Evolutionary conservation across 1,139 yeast species (phyloP).

Genomic region (Kodamaea derodonti): DNA sequence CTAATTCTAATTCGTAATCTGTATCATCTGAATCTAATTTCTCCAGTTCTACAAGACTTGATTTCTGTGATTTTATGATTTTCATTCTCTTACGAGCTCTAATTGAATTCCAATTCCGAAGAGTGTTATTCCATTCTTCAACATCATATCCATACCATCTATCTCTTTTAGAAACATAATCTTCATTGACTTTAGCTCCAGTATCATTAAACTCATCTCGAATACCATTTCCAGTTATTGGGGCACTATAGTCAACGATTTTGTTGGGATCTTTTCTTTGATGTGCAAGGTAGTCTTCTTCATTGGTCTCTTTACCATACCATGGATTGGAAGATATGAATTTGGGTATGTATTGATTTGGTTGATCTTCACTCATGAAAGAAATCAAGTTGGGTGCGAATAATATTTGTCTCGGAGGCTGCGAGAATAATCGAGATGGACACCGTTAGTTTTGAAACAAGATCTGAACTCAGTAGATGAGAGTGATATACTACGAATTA

Average conservation of each 20-base stretch:
- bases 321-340: constrained; percentile 14
- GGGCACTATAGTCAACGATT: constrained; percentile 26
- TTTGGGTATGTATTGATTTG: constrained; percentile 16
- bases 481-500: too few relatives aligned
- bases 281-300: constrained; percentile 43
- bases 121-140: constrained; percentile 52
- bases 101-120: constrained; percentile 41
- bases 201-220: constrained; percentile 22
- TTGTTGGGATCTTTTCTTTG: constrained; percentile 39
- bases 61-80: constrained; percentile 12
- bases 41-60: constrained; percentile 7
- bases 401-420: too few relatives aligned
- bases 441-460: too few relatives aligned
- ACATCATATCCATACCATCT: constrained; percentile 74
- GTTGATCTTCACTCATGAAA: constrained; percentile 10
- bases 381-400: too few relatives aligned
- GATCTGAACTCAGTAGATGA: too few relatives aligned
- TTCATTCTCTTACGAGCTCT: constrained; percentile 19
- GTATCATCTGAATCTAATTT: constrained; percentile 41
- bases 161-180: constrained; percentile 69
- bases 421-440: too few relatives aligned
- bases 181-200: constrained; percentile 32
- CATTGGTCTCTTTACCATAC: constrained; percentile 11
- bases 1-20: constrained; percentile 46
- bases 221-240: constrained; percentile 33